phyloP scores from a whole-genome alignment of 441 rosid species.

The Pelargonium myrrhifolium region DNA sequence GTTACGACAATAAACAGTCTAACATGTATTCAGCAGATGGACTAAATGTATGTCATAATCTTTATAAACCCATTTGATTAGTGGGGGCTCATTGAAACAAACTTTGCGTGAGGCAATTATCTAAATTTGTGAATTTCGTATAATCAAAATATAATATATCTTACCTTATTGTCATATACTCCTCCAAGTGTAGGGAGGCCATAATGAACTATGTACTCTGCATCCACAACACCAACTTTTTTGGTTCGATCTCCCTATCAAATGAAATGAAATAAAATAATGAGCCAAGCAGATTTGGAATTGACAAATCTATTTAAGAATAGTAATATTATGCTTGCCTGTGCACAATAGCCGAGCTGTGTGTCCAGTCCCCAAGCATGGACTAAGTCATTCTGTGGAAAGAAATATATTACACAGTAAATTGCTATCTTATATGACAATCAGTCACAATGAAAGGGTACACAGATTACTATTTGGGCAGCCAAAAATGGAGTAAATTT shows the following conservation, averaged over 20 bases:
- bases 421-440: too few relatives aligned
- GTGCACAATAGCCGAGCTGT: conserved; percentile 62
- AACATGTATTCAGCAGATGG: neutral
- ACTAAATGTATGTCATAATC: neutral
- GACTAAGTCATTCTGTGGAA: conserved; percentile 54
- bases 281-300: neutral
- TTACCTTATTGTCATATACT: conserved; percentile 28
- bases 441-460: too few relatives aligned
- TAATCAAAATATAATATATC: neutral
- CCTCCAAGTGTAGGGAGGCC: conserved; percentile 66
- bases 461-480: too few relatives aligned
- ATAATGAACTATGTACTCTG: conserved; percentile 53
- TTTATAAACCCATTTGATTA: neutral
- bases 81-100: neutral
- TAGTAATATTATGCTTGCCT: conserved; percentile 31
- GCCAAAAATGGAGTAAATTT: too few relatives aligned
- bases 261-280: conserved; percentile 9
- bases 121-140: neutral
- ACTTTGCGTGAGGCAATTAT: neutral
- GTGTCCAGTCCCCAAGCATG: conserved; percentile 73
- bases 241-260: conserved; percentile 51
- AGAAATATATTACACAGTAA: neutral
- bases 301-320: neutral
- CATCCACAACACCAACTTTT: conserved; percentile 61
- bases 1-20: neutral